A percentile compares a stretch with the other conserved stretches of the same genome.
phyloP scores from a whole-genome alignment of 2,329 filamentous ascomycete genomes.

The Tolypocladium nubicola region DNA sequence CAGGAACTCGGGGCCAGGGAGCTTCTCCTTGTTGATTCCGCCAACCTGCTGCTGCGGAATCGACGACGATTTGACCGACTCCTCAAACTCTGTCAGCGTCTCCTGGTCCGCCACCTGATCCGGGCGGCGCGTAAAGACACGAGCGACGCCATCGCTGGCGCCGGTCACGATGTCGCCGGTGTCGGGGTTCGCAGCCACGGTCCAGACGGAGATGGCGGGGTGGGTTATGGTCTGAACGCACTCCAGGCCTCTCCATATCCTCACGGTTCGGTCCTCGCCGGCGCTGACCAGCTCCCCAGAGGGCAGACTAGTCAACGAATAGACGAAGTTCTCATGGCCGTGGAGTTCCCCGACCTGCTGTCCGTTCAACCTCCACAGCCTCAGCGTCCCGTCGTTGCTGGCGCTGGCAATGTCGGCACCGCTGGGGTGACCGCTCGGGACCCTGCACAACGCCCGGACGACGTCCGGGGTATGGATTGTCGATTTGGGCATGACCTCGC shows the following conservation, averaged over 20 bases:
- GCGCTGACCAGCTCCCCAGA: slow-evolving; percentile 83
- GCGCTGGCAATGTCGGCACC: slow-evolving; percentile 91
- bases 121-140: slow-evolving; percentile 68
- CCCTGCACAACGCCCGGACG: slow-evolving; percentile 75
- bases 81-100: slow-evolving; percentile 64
- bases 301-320: slow-evolving; percentile 67
- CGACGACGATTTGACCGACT: slow-evolving; percentile 69
- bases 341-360: slow-evolving; percentile 65
- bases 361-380: slow-evolving; percentile 77
- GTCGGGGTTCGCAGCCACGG: slow-evolving; percentile 69
- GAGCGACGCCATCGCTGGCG: slow-evolving; percentile 76
- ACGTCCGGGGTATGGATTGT: slow-evolving; percentile 64
- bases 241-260: slow-evolving; percentile 72
- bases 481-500: slow-evolving; percentile 39
- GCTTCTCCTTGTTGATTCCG: slow-evolving; percentile 80
- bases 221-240: slow-evolving; percentile 95
- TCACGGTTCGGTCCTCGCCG: slow-evolving; percentile 87
- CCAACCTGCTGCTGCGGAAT: slow-evolving; percentile 82
- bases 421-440: slow-evolving; percentile 66
- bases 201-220: slow-evolving; percentile 93
- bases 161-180: slow-evolving; percentile 92
- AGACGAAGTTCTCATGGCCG: slow-evolving; percentile 93
- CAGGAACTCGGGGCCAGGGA: slow-evolving; percentile 82
- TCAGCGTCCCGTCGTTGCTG: slow-evolving; percentile 82
- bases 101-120: slow-evolving; percentile 61